Evolutionary conservation across 78 protist species (phyloP).

Genomic region (Diacronema lutheri): DNA sequence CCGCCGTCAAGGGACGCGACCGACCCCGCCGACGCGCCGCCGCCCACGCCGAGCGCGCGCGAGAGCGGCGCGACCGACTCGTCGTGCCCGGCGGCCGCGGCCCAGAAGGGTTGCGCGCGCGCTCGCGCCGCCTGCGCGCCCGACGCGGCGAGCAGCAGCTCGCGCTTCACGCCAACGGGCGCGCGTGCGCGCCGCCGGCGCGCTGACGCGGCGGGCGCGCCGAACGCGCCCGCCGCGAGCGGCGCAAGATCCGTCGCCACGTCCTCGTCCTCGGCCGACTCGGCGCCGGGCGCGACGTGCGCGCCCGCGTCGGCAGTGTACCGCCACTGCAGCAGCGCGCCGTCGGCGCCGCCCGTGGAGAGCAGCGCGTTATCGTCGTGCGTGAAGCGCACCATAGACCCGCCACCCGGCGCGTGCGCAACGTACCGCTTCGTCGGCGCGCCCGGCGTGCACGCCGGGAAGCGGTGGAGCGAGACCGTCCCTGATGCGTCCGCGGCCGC

Average conservation of each 20-base stretch:
- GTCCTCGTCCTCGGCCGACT: too few species aligned
- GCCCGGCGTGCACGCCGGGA: background rate
- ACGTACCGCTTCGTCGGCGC: background rate
- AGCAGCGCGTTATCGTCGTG: background rate
- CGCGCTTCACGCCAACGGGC: too few species aligned
- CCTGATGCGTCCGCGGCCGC: background rate
- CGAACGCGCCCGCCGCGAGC: too few species aligned
- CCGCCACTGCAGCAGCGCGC: slow-evolving; percentile 6
- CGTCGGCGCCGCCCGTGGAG: background rate
- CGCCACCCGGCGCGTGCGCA: background rate
- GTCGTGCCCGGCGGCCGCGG: too few species aligned
- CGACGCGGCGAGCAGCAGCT: background rate
- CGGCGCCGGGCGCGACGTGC: background rate
- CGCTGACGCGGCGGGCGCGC: too few species aligned
- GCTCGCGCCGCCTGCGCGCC: background rate
- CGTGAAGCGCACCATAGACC: background rate
- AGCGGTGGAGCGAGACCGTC: background rate
- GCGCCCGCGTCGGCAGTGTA: background rate
- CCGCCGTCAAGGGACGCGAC: too few species aligned
- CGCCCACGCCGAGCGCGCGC: too few species aligned
- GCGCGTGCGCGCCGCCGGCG: too few species aligned
- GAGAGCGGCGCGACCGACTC: too few species aligned
- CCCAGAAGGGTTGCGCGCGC: background rate
- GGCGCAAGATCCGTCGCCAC: too few species aligned
- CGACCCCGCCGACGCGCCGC: too few species aligned